These are phyloP conservation scores for Capronia epimyces DNA, from an alignment of 2,329 filamentous ascomycete genomes.

Conservation along the genomic window DNA sequence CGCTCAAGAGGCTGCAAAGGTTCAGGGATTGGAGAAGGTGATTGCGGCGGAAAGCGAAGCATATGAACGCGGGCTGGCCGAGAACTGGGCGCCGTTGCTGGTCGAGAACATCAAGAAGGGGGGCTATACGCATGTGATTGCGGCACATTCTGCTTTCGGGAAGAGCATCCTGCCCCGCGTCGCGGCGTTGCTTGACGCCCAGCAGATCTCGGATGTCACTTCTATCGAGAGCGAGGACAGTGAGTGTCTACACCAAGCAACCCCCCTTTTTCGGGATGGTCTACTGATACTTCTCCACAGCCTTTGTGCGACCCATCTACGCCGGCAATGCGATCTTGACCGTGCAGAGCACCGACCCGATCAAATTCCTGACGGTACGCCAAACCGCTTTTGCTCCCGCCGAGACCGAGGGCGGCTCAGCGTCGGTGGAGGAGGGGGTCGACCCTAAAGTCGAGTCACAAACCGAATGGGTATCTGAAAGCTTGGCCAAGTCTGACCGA, in stretches of 20 bases:
- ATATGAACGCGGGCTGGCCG: conserved; percentile 91
- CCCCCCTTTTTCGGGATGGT: background rate
- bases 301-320: conserved; percentile 94
- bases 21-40: conserved; percentile 86
- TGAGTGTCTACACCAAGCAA: conserved; percentile 35
- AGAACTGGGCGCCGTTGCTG: conserved; percentile 88
- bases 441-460: conserved; percentile 71
- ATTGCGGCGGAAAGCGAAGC: conserved; percentile 80
- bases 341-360: conserved; percentile 77
- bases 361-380: conserved; percentile 88
- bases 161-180: conserved; percentile 91
- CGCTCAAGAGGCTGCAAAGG: conserved; percentile 80
- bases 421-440: conserved; percentile 69
- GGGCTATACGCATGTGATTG: conserved; percentile 85
- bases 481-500: conserved; percentile 86
- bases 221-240: conserved; percentile 80
- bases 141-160: conserved; percentile 88
- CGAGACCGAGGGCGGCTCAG: conserved; percentile 63
- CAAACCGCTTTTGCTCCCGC: conserved; percentile 84
- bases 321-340: conserved; percentile 96
- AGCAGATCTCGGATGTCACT: conserved; percentile 91
- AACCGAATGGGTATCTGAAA: conserved; percentile 89
- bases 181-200: conserved; percentile 81
- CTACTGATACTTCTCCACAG: conserved; percentile 33
- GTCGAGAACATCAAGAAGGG: conserved; percentile 97